Conservation (phyloP, 2,329 filamentous ascomycete genomes). For the Alternaria postmessia region DNA sequence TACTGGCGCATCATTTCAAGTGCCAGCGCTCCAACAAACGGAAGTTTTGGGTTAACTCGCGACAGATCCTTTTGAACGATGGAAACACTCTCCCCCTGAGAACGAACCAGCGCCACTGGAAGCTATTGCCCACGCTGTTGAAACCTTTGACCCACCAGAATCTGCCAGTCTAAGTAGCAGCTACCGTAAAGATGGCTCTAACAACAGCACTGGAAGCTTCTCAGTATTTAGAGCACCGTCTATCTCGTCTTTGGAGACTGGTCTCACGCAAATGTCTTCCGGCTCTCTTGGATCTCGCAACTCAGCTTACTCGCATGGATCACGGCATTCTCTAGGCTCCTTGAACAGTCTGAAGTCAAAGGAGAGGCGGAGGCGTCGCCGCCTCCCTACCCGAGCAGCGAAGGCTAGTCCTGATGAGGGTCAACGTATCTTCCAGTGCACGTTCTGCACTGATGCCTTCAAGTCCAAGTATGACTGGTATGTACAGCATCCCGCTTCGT, state of each 20-base stretch:
- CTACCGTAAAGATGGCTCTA: constrained; percentile 60
- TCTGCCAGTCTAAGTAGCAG: constrained; percentile 48
- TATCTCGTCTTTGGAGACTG: constrained; percentile 63
- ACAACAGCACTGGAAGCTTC: constrained; percentile 56
- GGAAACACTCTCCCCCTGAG: constrained; percentile 73
- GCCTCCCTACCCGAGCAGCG: constrained; percentile 52
- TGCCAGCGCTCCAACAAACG: constrained; percentile 27
- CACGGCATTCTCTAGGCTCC: constrained; percentile 64
- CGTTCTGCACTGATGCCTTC: constrained; percentile 52
- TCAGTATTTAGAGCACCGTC: constrained; percentile 63
- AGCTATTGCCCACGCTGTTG: constrained; percentile 70
- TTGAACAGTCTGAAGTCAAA: constrained; percentile 61
- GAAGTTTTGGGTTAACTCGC: constrained; percentile 55
- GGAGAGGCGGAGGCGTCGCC: constrained; percentile 66
- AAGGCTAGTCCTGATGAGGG: constrained; percentile 33
- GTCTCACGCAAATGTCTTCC: constrained; percentile 59
- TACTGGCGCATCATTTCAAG: background rate
- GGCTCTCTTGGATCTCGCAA: constrained; percentile 63
- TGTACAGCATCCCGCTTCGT: background rate
- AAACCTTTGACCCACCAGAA: constrained; percentile 45
- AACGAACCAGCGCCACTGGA: constrained; percentile 71
- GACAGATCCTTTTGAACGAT: constrained; percentile 70
- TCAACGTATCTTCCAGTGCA: constrained; percentile 47
- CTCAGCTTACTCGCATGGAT: constrained; percentile 66
- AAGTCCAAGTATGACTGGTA: constrained; percentile 53